phyloP scores from a whole-genome alignment of 257 asterid species.

The Solanum bulbocastanum region DNA sequence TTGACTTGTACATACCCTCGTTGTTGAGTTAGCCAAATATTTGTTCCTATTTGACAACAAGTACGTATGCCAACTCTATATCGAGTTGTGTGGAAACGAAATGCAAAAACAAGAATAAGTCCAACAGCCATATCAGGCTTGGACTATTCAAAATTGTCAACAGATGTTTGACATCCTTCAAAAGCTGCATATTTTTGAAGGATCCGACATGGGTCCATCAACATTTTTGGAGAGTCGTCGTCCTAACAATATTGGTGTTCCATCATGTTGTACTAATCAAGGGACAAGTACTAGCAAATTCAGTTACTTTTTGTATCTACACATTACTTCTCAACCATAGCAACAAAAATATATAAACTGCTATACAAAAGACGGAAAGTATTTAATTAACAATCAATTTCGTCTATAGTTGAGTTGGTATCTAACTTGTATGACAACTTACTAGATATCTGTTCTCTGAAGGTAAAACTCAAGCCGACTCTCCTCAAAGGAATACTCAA shows the following conservation, averaged over 20 bases:
- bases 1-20: background rate
- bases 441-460: conserved; percentile 29
- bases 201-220: background rate
- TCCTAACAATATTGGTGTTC: background rate
- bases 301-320: background rate
- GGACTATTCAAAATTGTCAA: background rate
- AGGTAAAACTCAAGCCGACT: conserved; percentile 54
- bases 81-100: background rate
- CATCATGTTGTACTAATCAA: background rate
- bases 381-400: background rate
- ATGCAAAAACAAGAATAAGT: background rate
- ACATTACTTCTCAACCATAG: background rate
- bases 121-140: background rate
- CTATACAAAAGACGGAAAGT: background rate
- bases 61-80: background rate
- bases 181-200: background rate
- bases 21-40: background rate
- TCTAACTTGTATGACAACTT: conserved; percentile 16
- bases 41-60: background rate
- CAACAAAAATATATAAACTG: background rate
- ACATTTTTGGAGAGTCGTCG: no score
- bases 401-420: background rate
- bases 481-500: conserved; percentile 81
- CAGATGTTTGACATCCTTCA: background rate
- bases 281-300: background rate